Evolutionary conservation across 2,329 filamentous ascomycete species (phyloP).

Genomic region (Cordyceps militaris): DNA sequence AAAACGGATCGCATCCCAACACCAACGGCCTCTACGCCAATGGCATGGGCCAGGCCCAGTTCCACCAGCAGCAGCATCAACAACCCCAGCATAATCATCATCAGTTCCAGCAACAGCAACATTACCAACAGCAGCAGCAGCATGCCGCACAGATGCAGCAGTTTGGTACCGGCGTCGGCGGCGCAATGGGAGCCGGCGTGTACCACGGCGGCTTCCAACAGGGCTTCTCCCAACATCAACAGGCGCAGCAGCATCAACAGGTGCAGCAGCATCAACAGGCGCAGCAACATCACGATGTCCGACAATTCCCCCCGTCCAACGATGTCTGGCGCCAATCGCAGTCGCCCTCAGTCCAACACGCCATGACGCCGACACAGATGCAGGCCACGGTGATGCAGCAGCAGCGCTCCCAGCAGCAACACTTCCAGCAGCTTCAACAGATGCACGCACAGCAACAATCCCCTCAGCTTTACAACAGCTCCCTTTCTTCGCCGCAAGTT

Average conservation of each 20-base stretch:
- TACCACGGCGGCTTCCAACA: background rate
- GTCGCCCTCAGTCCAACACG: conserved; percentile 8
- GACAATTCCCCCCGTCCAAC: conserved; percentile 3
- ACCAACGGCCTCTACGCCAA: conserved; percentile 21
- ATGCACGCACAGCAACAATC: conserved; percentile 22
- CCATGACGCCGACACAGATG: conserved; percentile 20
- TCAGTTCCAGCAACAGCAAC: conserved; percentile 7
- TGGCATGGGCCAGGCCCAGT: conserved; percentile 11
- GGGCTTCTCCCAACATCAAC: background rate
- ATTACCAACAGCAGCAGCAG: conserved; percentile 18
- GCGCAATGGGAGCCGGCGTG: background rate
- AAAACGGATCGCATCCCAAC: conserved; percentile 15
- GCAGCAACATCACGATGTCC: background rate
- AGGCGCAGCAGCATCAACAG: background rate
- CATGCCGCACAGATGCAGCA: conserved; percentile 11
- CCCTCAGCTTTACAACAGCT: conserved; percentile 12
- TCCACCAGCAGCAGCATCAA: conserved; percentile 23
- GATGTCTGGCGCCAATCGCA: conserved; percentile 10
- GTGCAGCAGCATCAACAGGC: background rate
- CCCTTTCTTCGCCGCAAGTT: conserved; percentile 5
- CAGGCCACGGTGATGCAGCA: conserved; percentile 17
- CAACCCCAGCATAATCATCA: conserved; percentile 18
- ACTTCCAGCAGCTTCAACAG: conserved; percentile 24
- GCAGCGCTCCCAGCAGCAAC: conserved; percentile 20
- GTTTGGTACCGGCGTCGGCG: background rate